Evolutionary conservation across 129 eudicot species (phyloP).

Genomic region (Helianthus annuus): DNA sequence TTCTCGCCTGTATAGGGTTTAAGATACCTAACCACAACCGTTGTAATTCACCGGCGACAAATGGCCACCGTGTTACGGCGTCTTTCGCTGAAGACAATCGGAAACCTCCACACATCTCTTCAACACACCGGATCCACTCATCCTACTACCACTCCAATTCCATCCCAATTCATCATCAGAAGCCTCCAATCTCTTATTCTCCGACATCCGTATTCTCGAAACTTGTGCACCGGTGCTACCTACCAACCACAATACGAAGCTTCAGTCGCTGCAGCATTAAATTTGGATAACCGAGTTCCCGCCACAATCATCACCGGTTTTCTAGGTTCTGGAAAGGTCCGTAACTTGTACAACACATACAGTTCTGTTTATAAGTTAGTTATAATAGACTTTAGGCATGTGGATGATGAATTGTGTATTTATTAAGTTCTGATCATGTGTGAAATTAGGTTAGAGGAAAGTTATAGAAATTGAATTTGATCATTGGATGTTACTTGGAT

Average conservation of each 20-base stretch:
- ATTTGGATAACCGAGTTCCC: conserved; percentile 72
- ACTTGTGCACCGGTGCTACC: conserved; percentile 41
- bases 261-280: conserved; percentile 58
- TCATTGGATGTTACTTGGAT: conserved; percentile 10
- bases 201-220: conserved; percentile 35
- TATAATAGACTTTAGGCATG: too few species aligned
- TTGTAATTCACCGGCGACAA: conserved; percentile 19
- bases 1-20: conserved; percentile 27
- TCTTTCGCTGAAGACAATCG: conserved; percentile 38
- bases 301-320: conserved; percentile 95
- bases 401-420: neutral
- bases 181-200: conserved; percentile 34
- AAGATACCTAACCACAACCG: conserved; percentile 9
- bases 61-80: conserved; percentile 52
- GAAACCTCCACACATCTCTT: conserved; percentile 30
- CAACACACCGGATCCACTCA: conserved; percentile 17
- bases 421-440: conserved; percentile 5
- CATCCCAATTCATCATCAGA: conserved; percentile 37
- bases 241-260: conserved; percentile 42
- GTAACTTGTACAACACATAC: neutral
- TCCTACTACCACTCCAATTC: conserved; percentile 16
- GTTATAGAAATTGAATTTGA: neutral
- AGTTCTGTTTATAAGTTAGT: too few species aligned
- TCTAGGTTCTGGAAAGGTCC: conserved; percentile 95
- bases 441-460: conserved; percentile 4